Base-by-base conservation (phyloP, 2,329 filamentous ascomycete genomes). In the Pseudogymnoascus sp. region DNA sequence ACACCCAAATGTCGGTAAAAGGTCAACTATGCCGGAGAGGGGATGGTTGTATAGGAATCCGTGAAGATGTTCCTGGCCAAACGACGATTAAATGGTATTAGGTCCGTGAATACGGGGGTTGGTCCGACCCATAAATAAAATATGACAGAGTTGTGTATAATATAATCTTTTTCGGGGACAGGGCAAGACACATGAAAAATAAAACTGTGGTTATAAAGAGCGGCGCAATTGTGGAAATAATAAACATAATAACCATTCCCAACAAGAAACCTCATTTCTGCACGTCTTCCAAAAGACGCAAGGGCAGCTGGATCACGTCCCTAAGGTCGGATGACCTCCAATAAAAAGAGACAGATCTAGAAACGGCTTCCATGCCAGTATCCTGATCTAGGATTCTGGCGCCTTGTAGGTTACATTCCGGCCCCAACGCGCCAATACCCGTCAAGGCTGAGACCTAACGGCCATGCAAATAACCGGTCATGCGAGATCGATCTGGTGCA, bases 401-500 rank as follows among this genome's bases (percentile, higher is more conserved):
- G 5, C n/a, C 28, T 33, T 56, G 28, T 56, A 33, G 50, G 50
- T 56, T 33, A 56, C 50, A 56, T 33, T 33, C 28, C 14, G 16
- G 16, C 50, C 50, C 46, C n/a, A 33, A 56, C 28, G 26, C 50
- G 50, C 50, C 59, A 38, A 60, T 60, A 40, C 59, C 38, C 33
- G 22, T 60, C 59, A 19, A 35, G 6, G 59, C 38, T 26, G 59
- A 60, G 59, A 40, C 38, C 59, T 31, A 60, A 60, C 59, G 59
- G 59, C n/a, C 19, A 40, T 40, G 59, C 59, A 38, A 41, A 41
- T n/a, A 41, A n/a, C 59, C 59, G 33, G 59, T 60, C 33, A 60
- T 60, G 59, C 59, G 24, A 60, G 59, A 60, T 60, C 59, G 59
- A 60, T 60, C 59, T 60, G 14, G 59, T 60, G 8, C 59, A 22